Base-by-base conservation (phyloP, 106 monocot genomes). In the Dioscorea dumetorum region DNA sequence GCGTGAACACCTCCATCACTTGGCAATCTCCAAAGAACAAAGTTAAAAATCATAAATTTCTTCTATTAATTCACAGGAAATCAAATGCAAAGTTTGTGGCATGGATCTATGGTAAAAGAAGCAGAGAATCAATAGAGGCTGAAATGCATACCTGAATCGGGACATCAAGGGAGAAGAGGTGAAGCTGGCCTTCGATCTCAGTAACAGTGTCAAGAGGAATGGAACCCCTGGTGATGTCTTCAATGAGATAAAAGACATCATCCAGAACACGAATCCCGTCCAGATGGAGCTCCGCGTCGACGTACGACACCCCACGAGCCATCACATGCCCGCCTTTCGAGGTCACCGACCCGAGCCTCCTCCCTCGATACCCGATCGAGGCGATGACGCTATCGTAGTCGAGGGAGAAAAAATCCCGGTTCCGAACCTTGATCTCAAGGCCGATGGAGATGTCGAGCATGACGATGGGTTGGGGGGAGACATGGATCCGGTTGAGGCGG, bases 361-460 rank as follows among this genome's bases (percentile, higher is more conserved):
- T 41, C 41, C 88, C 94, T 2, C 88, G 77, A 75, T 95, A 91
- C 12, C 61, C 60, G 58, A 95, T 77, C 53, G 81, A 70, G 8
- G 76, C 78, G 21, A 34, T 58, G 66, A 91, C 52, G 51, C 66
- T 66, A 32, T 59, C 24, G 68, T 85, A 91, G 57, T 85, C 81
- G 57, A 95, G 74, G 13, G 85, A 61, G 77, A 85, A 95, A 72
- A 95, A 83, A 73, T 95, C 81, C 18, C 64, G 78, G 73, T 95
- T 95, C 10, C 71, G 72, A 56, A 94, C 72, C 32, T 76, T 62
- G 70, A 90, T 48, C 19, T 72, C 62, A 52, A 94, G 76, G 31
- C 54, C 64, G 14, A 90, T 57, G 63, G 76, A 68, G 67, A 94
- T 48, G 78, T 74, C 63, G 31, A 94, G 65, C 52, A 68, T 20